Evolutionary conservation across 192 early-diverging fungal genomes (phyloP).

Genomic region (Umbelopsis vinacea): DNA sequence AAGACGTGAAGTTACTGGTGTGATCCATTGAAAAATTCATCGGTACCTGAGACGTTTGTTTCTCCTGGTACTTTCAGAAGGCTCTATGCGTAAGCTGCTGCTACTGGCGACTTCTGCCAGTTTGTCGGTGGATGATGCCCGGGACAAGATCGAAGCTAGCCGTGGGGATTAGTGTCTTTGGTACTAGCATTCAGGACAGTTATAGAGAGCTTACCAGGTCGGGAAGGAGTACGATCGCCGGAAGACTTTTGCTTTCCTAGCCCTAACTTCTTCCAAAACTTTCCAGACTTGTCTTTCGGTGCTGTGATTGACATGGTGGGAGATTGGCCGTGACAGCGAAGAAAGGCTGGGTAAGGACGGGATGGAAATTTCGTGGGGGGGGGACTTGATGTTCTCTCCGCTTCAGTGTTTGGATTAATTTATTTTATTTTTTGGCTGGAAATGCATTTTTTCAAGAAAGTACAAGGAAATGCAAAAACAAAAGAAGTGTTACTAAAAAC

Average conservation of each 20-base stretch:
- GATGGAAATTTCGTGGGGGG: too few species aligned
- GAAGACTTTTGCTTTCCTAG: slow-evolving; percentile 30
- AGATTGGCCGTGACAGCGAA: neutral
- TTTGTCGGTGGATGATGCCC: slow-evolving; percentile 9
- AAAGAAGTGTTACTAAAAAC: too few species aligned
- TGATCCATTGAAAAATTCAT: too few species aligned
- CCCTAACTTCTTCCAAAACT: slow-evolving; percentile 39
- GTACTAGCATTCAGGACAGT: neutral
- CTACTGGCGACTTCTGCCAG: neutral
- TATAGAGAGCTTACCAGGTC: neutral
- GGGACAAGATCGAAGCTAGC: neutral
- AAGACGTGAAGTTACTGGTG: neutral
- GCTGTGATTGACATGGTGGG: slow-evolving; percentile 25
- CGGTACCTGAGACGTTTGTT: slow-evolving; percentile 11
- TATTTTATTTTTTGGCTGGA: too few species aligned
- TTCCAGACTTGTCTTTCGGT: slow-evolving; percentile 31
- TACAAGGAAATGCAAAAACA: neutral
- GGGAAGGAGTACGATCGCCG: neutral
- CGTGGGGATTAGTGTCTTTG: neutral
- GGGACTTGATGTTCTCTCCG: too few species aligned
- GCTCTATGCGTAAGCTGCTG: neutral
- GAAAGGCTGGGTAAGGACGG: neutral
- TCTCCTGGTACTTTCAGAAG: slow-evolving; percentile 3
- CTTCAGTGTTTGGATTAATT: too few species aligned
- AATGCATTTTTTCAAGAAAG: neutral